Evolutionary conservation across 805 yeast genomes (phyloP), one percentile per base, ranked within the genome.

Genomic region (Grigorovia yakushimaensis): DNA sequence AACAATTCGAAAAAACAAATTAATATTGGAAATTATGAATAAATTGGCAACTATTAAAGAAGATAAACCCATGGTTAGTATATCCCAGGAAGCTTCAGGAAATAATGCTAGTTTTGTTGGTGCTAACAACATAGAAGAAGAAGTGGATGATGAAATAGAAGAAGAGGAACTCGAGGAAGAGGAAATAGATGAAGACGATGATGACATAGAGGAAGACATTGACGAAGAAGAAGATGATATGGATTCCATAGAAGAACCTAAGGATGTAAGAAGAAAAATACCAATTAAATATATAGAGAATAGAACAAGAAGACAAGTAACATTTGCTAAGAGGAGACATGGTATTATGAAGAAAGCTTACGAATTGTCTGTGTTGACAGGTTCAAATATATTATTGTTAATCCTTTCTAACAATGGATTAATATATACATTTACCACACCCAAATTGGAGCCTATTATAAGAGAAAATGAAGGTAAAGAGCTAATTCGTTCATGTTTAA

Each of bases 321-420:
- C 98, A n/a, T 91, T 91, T 61, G 85, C 96, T 47, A 91, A 91
- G 71, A 83, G 98, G 72, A 86, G 89, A 69, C 96, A 96, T 38
- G 98, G 98, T 53, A 88, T 91, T 61, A 91, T 91, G 97, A 91
- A 91, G 71, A 91, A 91, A 71, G 97, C 97, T 17, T 91, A 91
- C 69, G 98, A 91, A 66, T 75, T 91, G 54, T 83, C 95, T 15
- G 96, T 93, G 43, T 76, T 91, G 59, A 91, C 98, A 8, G 98
- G 98, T 47, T 89, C 98, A 36, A 97, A 91, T 68, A 96, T 93
- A 22, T 75, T 91, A 54, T 73, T 91, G 49, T 77, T 91, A 54
- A 96, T 93, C 47, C 95, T 89, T 39, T 82, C 94, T 43, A 96
- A 89, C 65, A 88, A 96, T 17, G 98, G 98, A 2, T 78, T 91